Evolutionary conservation across 164 flowering plant genomes (phyloP).

Genomic region (Vitis riparia): DNA sequence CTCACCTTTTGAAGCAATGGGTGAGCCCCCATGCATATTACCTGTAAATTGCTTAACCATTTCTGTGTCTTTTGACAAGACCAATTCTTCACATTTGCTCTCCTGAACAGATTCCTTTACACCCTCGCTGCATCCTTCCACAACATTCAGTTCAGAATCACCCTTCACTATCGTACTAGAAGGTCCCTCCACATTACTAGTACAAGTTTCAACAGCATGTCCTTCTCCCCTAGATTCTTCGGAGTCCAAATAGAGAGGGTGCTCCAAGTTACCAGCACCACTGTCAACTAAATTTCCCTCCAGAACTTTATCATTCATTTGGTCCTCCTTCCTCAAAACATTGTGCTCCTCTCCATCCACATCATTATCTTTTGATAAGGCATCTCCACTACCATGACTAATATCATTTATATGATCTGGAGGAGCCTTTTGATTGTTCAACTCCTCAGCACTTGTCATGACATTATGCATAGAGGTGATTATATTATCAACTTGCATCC

Average conservation of each 20-base stretch:
- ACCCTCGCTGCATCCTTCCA: slow-evolving; percentile 21
- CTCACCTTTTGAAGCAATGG: slow-evolving; percentile 11
- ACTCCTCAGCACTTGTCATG: slow-evolving; percentile 8
- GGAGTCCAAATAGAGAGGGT: slow-evolving; percentile 8
- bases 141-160: slow-evolving; percentile 11
- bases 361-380: slow-evolving; percentile 6
- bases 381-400: slow-evolving; percentile 10
- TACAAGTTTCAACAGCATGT: slow-evolving; percentile 12
- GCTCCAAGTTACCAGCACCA: slow-evolving; percentile 6
- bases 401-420: slow-evolving; percentile 13
- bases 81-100: slow-evolving; percentile 13
- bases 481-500: slow-evolving; percentile 18
- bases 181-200: slow-evolving; percentile 11
- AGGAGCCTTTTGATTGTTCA: slow-evolving; percentile 16
- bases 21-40: slow-evolving; percentile 9
- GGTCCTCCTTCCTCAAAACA: slow-evolving; percentile 12
- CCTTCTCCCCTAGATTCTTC: slow-evolving; percentile 16
- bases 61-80: slow-evolving; percentile 13
- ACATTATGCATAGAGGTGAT: slow-evolving; percentile 6
- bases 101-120: slow-evolving; percentile 11
- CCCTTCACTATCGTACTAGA: slow-evolving; percentile 4
- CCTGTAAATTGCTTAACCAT: slow-evolving; percentile 19
- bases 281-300: slow-evolving; percentile 15
- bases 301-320: slow-evolving; percentile 17
- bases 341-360: slow-evolving; percentile 10